Conservation (phyloP, 306 rosid genomes). For the Inga laurina region DNA sequence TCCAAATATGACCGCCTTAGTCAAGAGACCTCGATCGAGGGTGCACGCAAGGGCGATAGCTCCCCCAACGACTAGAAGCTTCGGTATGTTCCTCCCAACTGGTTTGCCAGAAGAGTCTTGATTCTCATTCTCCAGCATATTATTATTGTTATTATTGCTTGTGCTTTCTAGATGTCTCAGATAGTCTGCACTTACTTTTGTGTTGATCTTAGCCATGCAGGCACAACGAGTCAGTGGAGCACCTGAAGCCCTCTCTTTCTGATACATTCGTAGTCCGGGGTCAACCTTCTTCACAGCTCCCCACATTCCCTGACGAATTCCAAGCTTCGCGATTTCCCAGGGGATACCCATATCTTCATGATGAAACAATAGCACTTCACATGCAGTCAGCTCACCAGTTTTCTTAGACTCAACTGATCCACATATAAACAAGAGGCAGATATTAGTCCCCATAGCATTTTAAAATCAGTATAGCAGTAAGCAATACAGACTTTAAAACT, state of each 20-base stretch:
- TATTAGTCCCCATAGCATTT: slow-evolving; percentile 28
- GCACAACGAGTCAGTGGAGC: slow-evolving; percentile 64
- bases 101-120: slow-evolving; percentile 54
- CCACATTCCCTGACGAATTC: slow-evolving; percentile 98
- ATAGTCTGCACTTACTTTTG: slow-evolving; percentile 64
- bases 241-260: slow-evolving; percentile 62
- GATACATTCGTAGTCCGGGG: slow-evolving; percentile 70
- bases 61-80: slow-evolving; percentile 78
- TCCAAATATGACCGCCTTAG: slow-evolving; percentile 90
- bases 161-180: slow-evolving; percentile 58
- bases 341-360: slow-evolving; percentile 99
- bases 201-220: slow-evolving; percentile 69
- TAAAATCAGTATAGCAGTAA: slow-evolving; percentile 19
- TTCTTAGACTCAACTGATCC: slow-evolving; percentile 78
- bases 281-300: slow-evolving; percentile 95
- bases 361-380: slow-evolving; percentile 87
- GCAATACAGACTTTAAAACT: not conserved
- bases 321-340: slow-evolving; percentile 96
- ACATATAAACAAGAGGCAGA: slow-evolving; percentile 23
- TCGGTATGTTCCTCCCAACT: slow-evolving; percentile 64
- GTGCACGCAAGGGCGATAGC: slow-evolving; percentile 81
- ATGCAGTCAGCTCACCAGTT: slow-evolving; percentile 70
- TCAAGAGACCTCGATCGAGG: slow-evolving; percentile 83
- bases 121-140: slow-evolving; percentile 45
- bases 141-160: slow-evolving; percentile 12